Base-by-base conservation (phyloP, 2,329 filamentous ascomycete species). In the Aspergillus arachidicola region DNA sequence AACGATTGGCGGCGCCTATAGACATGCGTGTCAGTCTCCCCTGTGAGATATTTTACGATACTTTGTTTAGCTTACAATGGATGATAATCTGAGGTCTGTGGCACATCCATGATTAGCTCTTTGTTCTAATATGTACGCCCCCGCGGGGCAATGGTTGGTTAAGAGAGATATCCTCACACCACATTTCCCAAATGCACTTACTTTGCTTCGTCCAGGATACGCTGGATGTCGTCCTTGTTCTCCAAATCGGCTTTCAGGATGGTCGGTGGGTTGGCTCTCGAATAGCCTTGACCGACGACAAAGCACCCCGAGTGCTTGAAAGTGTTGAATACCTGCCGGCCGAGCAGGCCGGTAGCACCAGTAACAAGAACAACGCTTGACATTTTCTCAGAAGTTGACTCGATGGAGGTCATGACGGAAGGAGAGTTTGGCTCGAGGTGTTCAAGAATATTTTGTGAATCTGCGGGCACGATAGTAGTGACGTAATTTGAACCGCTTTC, bases 291-390 rank as follows among this genome's bases (percentile, higher is more conserved):
- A 55, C 91, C 91, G 67, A 89, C 88, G 62, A 88, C 87, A n/a
- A 82, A 80, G 87, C 92, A 96, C 43, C 85, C 83, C 34, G 83
- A 84, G 61, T 84, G 78, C 59, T 88, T 82, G 75, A 97, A 96
- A 14, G 86, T 86, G 65, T 85, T 86, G 60, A 89, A 83, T 12
- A 96, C 90, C 76, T 95, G 88, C 50, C 93, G 87, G 56, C 94
- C 93, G 2, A 97, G 85, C 12, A 96, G 84, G 60, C 93, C 93
- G 23, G 91, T 94, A 43, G 92, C 93, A 62, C 93, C 93, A 7
- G 93, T 97, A 60, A 97, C 82, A 30, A 97, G 83, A 11, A 86
- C 92, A 30, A 84, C 89, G 63, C 85, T 74, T 61, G 76, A 72
- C 76, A 79, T 79, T 46, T 65, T 68, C 34, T 59, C 32, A 6